A percentile compares a stretch with the other conserved stretches of the same genome.
Evolutionary conservation across 352 stramenopile species (phyloP).

Genomic region (Phytopythium helicoides): DNA sequence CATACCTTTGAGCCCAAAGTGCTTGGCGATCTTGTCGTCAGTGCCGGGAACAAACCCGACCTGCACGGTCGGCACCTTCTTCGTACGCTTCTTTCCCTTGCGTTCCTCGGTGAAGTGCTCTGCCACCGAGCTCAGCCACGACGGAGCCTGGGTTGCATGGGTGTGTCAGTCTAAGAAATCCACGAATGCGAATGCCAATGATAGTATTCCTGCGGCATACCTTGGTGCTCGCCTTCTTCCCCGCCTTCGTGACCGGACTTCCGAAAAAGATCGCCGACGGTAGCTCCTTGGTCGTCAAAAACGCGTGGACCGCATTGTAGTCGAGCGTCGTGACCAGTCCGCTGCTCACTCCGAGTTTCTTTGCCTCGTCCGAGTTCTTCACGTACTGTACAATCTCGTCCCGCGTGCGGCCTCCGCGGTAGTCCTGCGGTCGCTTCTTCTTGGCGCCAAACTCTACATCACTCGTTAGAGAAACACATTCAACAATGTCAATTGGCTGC

Average conservation of each 20-base stretch:
- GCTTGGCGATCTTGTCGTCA: conserved; percentile 67
- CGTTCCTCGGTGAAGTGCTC: conserved; percentile 45
- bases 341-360: conserved; percentile 64
- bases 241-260: conserved; percentile 34
- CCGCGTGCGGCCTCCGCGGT: conserved; percentile 57
- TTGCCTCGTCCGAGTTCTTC: conserved; percentile 60
- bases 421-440: conserved; percentile 78
- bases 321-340: conserved; percentile 42
- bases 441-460: conserved; percentile 66
- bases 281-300: conserved; percentile 45
- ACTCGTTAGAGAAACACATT: too few species aligned
- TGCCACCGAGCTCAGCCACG: conserved; percentile 55
- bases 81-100: conserved; percentile 69
- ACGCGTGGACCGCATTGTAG: conserved; percentile 50
- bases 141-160: conserved; percentile 25
- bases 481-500: too few species aligned
- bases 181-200: too few species aligned
- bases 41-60: conserved; percentile 56
- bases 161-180: background rate
- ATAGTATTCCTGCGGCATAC: background rate
- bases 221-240: conserved; percentile 41
- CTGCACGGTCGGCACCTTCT: conserved; percentile 49
- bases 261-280: conserved; percentile 76
- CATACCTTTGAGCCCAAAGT: conserved; percentile 50
- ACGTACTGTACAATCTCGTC: conserved; percentile 74